Evolutionary conservation across 169 alveolate species (phyloP).

Genomic region (Plasmodium adleri): DNA sequence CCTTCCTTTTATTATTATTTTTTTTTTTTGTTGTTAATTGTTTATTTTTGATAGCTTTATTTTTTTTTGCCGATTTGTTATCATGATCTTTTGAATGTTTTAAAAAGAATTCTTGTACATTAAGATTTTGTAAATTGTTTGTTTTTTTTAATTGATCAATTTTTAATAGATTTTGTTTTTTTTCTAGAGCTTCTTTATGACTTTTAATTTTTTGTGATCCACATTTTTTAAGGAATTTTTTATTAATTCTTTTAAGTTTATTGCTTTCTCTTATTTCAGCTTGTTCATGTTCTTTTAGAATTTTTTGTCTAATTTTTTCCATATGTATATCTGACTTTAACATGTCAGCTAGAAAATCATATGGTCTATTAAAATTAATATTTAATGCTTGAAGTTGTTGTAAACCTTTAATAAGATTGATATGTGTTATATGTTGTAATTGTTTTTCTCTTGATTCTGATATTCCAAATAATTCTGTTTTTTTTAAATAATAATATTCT

Average conservation of each 20-base stretch:
- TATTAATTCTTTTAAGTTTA: conserved; percentile 63
- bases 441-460: conserved; percentile 35
- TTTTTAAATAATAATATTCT: conserved; percentile 33
- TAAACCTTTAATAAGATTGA: conserved; percentile 26
- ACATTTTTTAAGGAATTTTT: conserved; percentile 53
- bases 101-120: conserved; percentile 50
- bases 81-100: conserved; percentile 29
- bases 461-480: conserved; percentile 23
- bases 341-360: conserved; percentile 66
- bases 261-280: conserved; percentile 34
- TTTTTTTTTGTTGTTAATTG: neutral
- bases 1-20: neutral
- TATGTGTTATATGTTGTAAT: conserved; percentile 20
- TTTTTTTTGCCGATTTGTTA: neutral
- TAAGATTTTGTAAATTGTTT: conserved; percentile 10
- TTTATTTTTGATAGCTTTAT: neutral
- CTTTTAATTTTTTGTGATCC: conserved; percentile 38
- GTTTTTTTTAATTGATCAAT: conserved; percentile 30
- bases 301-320: conserved; percentile 41
- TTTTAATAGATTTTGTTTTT: conserved; percentile 37
- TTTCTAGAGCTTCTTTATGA: conserved; percentile 62
- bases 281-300: conserved; percentile 36
- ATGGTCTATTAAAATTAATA: conserved; percentile 56
- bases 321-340: conserved; percentile 42
- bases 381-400: conserved; percentile 31